A percentile compares a stretch with the other conserved stretches of the same genome.
Conservation (phyloP, 148 eudicot genomes). For the Silene latifolia region DNA sequence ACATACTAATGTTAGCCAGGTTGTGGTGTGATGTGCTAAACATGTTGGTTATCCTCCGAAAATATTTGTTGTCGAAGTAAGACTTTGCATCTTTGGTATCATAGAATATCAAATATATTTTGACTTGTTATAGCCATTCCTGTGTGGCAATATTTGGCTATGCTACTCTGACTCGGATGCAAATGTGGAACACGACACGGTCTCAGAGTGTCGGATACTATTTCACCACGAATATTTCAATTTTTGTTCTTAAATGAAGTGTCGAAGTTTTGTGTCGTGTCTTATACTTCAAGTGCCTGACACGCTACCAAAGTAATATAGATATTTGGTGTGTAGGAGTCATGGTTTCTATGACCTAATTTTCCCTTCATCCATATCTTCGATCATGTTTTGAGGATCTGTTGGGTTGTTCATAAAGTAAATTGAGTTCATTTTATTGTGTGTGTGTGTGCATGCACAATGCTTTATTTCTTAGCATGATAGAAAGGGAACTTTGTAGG, state of each 20-base stretch:
- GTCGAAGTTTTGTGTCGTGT: too few species aligned
- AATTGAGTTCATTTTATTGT: not conserved
- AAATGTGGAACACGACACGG: too few species aligned
- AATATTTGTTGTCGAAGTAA: not conserved
- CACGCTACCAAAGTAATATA: too few species aligned
- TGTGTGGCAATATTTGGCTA: too few species aligned
- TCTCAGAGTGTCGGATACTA: too few species aligned
- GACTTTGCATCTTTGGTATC: not conserved
- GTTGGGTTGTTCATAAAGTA: not conserved
- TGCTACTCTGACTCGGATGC: too few species aligned
- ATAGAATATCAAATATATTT: too few species aligned
- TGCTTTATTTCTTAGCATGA: not conserved
- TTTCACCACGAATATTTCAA: too few species aligned
- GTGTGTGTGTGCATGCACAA: conserved; percentile 5
- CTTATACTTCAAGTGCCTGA: too few species aligned
- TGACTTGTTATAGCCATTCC: not conserved
- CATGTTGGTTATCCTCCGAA: not conserved
- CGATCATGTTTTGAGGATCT: not conserved
- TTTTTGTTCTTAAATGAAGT: too few species aligned
- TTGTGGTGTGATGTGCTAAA: not conserved
- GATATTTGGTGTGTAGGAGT: too few species aligned
- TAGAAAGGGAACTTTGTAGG: not conserved
- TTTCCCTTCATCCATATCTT: not conserved
- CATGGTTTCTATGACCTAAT: not conserved
- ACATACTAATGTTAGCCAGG: not conserved